phyloP scores from a whole-genome alignment of 176 grass and related monocot genomes.

The Musa troglodytarum region DNA sequence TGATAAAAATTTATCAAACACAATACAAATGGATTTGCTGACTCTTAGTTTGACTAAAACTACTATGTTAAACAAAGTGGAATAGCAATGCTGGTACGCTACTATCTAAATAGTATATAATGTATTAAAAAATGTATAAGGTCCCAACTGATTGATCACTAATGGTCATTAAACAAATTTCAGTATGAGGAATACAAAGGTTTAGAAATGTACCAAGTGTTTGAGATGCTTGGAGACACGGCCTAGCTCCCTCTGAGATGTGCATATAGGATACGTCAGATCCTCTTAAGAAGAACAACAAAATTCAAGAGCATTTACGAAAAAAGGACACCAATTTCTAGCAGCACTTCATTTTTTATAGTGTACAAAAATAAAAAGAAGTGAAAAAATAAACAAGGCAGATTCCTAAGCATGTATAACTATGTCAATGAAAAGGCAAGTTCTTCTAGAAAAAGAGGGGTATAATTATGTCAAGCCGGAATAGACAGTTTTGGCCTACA shows the following conservation, averaged over 20 bases:
- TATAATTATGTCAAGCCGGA: not conserved
- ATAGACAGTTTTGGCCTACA: not conserved
- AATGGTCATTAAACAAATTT: not conserved
- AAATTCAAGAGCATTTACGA: not conserved
- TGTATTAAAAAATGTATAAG: not conserved
- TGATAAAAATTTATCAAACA: no score
- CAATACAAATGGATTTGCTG: no score
- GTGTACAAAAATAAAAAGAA: not conserved
- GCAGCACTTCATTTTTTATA: not conserved
- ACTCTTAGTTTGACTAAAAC: no score
- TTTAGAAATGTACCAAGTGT: slow-evolving; percentile 38
- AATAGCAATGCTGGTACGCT: no score
- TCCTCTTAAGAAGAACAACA: not conserved
- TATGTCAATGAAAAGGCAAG: not conserved
- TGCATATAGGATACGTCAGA: slow-evolving; percentile 9
- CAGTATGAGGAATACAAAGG: not conserved
- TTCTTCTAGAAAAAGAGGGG: not conserved
- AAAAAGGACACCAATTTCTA: not conserved
- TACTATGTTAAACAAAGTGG: not conserved
- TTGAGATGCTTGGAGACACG: slow-evolving; percentile 34
- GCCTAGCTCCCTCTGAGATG: slow-evolving; percentile 44
- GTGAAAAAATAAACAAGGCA: not conserved
- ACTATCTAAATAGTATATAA: not conserved
- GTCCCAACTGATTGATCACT: no score
- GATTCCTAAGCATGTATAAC: not conserved